phyloP scores from a whole-genome alignment of 2,329 filamentous ascomycete genomes.

The Trichoderma citrinoviride region DNA sequence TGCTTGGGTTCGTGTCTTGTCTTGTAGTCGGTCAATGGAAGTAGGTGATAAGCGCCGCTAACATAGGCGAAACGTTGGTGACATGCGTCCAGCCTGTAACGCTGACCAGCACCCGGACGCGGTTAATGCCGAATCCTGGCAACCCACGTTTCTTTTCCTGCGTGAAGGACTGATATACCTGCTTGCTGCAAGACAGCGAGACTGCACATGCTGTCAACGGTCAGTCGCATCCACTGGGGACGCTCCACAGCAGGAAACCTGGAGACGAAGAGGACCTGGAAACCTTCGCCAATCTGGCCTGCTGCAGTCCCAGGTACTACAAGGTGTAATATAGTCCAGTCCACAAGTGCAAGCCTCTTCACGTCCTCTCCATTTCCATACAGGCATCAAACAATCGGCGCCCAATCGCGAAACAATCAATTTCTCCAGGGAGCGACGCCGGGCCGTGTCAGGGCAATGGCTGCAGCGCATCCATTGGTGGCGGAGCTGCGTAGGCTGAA shows the following conservation, averaged over 20 bases:
- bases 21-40: background rate
- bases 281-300: conserved; percentile 8
- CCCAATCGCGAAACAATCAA: conserved; percentile 8
- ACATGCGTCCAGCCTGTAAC: background rate
- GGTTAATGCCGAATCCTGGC: background rate
- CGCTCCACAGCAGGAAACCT: no score
- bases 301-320: no score
- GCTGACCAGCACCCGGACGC: background rate
- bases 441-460: conserved; percentile 4
- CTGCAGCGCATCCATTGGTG: conserved; percentile 1
- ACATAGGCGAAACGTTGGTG: background rate
- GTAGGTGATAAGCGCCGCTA: background rate
- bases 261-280: no score
- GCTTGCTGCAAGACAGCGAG: no score
- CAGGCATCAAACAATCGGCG: conserved; percentile 11
- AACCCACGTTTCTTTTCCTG: background rate
- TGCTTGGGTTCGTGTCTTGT: background rate
- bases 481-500: conserved; percentile 14
- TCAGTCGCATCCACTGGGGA: no score
- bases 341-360: background rate
- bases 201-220: no score
- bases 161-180: no score
- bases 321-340: no score
- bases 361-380: background rate
- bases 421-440: conserved; percentile 8